Conservation (phyloP, 208 protist species). For the Naegleria fowleri region DNA sequence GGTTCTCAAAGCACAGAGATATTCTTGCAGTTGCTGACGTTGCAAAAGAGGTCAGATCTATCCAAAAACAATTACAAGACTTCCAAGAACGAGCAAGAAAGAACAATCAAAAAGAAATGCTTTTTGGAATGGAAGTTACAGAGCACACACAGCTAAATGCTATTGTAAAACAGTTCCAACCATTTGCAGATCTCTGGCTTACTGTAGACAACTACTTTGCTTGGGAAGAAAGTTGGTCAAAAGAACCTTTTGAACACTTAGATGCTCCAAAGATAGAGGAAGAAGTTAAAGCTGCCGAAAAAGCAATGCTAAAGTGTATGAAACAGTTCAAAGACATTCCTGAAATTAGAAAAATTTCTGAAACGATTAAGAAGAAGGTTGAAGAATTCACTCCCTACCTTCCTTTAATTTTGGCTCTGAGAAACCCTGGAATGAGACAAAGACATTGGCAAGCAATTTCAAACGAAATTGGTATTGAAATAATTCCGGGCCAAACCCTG, state of each 20-base stretch:
- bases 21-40: conserved; percentile 71
- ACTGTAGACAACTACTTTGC: conserved; percentile 76
- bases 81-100: conserved; percentile 70
- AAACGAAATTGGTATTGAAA: conserved; percentile 76
- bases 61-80: conserved; percentile 73
- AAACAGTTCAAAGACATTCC: conserved; percentile 68
- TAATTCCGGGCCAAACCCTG: conserved; percentile 77
- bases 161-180: conserved; percentile 86
- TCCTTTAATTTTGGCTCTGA: conserved; percentile 84
- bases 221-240: conserved; percentile 68
- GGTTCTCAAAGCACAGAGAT: conserved; percentile 79
- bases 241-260: conserved; percentile 65
- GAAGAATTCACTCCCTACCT: conserved; percentile 89
- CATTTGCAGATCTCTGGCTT: conserved; percentile 87
- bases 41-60: conserved; percentile 66
- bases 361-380: conserved; percentile 71
- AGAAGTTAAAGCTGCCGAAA: conserved; percentile 61
- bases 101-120: conserved; percentile 86
- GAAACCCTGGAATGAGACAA: conserved; percentile 88
- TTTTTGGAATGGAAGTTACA: conserved; percentile 76
- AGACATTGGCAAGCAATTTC: conserved; percentile 88
- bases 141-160: conserved; percentile 78
- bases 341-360: conserved; percentile 72
- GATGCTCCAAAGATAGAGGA: conserved; percentile 81
- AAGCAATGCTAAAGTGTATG: conserved; percentile 72